Evolutionary conservation across 108 stramenopile species (phyloP), one percentile per base, ranked within the genome.

Genomic region (Parietichytrium sp.): DNA sequence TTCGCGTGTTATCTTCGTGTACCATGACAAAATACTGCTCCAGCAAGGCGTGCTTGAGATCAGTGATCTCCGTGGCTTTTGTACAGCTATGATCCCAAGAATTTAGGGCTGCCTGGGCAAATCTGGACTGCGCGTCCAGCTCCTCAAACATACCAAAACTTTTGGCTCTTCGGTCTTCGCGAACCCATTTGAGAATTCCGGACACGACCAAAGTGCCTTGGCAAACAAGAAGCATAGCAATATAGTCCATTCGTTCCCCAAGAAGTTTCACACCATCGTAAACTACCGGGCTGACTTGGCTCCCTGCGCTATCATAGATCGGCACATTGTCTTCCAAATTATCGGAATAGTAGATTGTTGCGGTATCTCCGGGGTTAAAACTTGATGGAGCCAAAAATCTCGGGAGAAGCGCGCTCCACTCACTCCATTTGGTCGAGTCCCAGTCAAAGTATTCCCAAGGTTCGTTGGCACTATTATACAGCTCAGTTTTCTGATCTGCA

Each of bases 241-340:
- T 72, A 25, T 72, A 72, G 61, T 72, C 61, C 61, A 72, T 72
- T n/a, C 61, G 61, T 20, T 72, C 61, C 23, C 61, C 61, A 20
- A 72, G 61, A 10, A 45, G 38, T n/a, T n/a, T 23, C 10, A n/a
- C 3, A 1, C n/a, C 20, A 20, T 25, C 6, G 42, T 72, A 72
- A n/a, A n/a, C 6, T 12, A 25, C 45, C n/a, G 61, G 20, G 2
- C 10, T 27, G 10, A 72, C 61, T 20, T 72, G 38, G 20, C 10
- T n/a, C 10, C 61, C 61, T 16, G 4, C 20, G 10, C 38, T 42
- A 42, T 27, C 20, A 42, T 38, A 38, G 33, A 72, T 72, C 6
- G 61, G 61, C 33, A 42, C 45, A 10, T 42, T 42, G 38, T 33
- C 10, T 13, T 18, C 23, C 13, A 72, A 42, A 45, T 72, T 72